phyloP scores from a whole-genome alignment of 2,329 filamentous ascomycete genomes.

The Chrysoporthe deuterocubensis region DNA sequence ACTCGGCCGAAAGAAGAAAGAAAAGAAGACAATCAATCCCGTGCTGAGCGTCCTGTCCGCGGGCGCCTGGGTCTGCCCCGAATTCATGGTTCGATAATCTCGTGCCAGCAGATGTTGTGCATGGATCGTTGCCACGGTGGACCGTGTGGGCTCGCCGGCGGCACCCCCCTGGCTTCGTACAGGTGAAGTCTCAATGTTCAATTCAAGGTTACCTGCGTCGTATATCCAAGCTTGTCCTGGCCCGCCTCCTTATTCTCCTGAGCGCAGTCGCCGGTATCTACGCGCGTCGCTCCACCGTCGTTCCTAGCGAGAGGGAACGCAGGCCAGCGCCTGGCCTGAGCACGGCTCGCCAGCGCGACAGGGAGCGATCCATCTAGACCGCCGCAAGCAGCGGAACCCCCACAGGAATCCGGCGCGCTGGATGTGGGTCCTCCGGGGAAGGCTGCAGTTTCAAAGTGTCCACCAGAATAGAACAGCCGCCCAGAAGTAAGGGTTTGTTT shows the following conservation, averaged over 20 bases:
- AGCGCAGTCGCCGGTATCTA: not conserved
- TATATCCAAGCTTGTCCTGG: not conserved
- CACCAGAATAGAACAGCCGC: not conserved
- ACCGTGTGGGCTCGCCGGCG: not conserved
- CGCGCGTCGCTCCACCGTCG: no score
- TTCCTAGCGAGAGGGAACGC: no score
- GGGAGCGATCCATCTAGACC: not conserved
- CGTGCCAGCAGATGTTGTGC: not conserved
- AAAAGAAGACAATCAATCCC: not conserved
- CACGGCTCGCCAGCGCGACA: no score
- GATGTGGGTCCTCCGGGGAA: not conserved
- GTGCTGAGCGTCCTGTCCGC: not conserved
- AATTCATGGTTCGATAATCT: not conserved
- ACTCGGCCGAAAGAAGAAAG: not conserved
- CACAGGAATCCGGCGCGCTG: not conserved
- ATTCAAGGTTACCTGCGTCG: not conserved
- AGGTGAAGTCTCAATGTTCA: no score
- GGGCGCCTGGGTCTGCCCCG: not conserved
- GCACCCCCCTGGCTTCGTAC: no score
- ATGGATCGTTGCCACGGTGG: not conserved
- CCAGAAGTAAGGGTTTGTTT: conserved; percentile 14
- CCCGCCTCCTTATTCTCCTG: not conserved
- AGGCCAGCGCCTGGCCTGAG: no score
- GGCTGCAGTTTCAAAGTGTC: not conserved
- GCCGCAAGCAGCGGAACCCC: not conserved